These are phyloP conservation scores for Hymenoscyphus fructigenus DNA, from an alignment of 2,329 filamentous ascomycete species.

Conservation along the genomic window DNA sequence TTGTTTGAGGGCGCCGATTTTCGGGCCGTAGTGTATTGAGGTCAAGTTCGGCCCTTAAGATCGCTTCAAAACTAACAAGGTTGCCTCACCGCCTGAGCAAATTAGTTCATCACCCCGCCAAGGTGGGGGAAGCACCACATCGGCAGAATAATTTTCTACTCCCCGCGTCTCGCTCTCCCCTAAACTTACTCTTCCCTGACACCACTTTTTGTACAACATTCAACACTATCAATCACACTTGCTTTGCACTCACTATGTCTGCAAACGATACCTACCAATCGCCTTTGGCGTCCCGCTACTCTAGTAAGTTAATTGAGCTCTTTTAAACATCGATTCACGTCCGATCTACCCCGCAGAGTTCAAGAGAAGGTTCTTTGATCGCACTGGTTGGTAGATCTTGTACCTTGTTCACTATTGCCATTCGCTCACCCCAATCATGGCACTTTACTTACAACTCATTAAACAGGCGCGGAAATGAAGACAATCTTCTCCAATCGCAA, in stretches of 20 bases:
- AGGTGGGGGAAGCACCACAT: too few species aligned
- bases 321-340: background rate
- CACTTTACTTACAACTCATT: background rate
- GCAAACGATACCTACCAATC: conserved; percentile 61
- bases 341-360: background rate
- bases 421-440: background rate
- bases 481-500: conserved; percentile 76
- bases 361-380: background rate
- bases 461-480: conserved; percentile 60
- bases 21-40: background rate
- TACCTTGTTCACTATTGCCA: background rate
- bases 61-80: background rate
- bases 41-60: background rate
- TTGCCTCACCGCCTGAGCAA: background rate
- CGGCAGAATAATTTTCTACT: conserved; percentile 1
- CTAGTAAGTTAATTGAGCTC: conserved; percentile 37
- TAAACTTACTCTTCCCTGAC: background rate
- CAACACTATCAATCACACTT: background rate
- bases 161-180: background rate
- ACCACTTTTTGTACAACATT: background rate
- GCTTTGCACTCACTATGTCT: conserved; percentile 24
- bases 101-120: background rate
- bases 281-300: conserved; percentile 70
- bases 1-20: too few species aligned
- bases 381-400: background rate